phyloP scores from a whole-genome alignment of 176 grass and related monocot species.

The Raddia guianensis region DNA sequence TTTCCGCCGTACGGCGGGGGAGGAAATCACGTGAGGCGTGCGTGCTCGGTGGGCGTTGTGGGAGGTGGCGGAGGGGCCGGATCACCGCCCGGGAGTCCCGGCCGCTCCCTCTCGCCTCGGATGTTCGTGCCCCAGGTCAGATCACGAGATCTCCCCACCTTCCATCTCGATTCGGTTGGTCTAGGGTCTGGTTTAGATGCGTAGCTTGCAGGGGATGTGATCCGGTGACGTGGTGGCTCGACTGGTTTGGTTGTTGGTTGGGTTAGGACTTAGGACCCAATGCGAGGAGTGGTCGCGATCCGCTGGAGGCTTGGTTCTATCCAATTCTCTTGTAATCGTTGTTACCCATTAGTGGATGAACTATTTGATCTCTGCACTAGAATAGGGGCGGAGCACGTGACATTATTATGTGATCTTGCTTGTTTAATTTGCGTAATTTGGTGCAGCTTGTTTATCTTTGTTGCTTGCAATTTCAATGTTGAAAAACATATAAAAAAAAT shows the following conservation, averaged over 20 bases:
- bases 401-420: not conserved
- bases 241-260: conserved; percentile 28
- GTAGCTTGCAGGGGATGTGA: conserved; percentile 30
- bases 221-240: conserved; percentile 21
- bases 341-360: conserved; percentile 16
- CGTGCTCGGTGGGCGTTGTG: conserved; percentile 49
- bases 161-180: conserved; percentile 25
- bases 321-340: conserved; percentile 23
- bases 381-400: not conserved
- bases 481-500: not conserved
- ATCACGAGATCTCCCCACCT: conserved; percentile 46
- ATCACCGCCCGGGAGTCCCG: conserved; percentile 74
- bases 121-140: conserved; percentile 98
- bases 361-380: not conserved
- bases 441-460: not conserved
- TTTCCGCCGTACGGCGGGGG: conserved; percentile 44
- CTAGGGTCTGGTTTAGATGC: conserved; percentile 30
- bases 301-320: conserved; percentile 13
- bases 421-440: conserved; percentile 18
- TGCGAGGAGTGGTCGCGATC: conserved; percentile 43
- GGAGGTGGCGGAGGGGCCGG: conserved; percentile 14
- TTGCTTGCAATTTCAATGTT: not conserved
- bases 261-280: conserved; percentile 27
- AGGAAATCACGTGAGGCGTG: conserved; percentile 40
- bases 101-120: conserved; percentile 84